Conservation (phyloP, 306 rosid genomes). For the Comarum palustre region DNA sequence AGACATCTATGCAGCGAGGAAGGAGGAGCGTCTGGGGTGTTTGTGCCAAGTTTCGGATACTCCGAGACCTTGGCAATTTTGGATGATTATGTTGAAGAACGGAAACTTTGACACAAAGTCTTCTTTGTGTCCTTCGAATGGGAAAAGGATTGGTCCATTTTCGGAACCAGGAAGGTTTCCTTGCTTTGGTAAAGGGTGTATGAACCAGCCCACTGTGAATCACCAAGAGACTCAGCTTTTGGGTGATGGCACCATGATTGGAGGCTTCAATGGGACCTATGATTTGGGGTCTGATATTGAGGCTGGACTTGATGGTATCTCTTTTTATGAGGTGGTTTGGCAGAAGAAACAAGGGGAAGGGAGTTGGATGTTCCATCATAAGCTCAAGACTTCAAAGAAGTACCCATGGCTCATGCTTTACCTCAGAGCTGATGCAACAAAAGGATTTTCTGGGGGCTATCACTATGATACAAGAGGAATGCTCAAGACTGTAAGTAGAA, state of each 20-base stretch:
- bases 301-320: constrained; percentile 32
- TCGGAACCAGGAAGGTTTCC: constrained; percentile 49
- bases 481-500: constrained; percentile 60
- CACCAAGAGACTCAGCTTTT: constrained; percentile 44
- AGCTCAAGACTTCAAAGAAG: constrained; percentile 63
- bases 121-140: constrained; percentile 59
- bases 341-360: constrained; percentile 66
- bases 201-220: constrained; percentile 65
- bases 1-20: constrained; percentile 65
- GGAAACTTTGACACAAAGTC: constrained; percentile 62
- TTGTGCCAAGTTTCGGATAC: constrained; percentile 44
- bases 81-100: constrained; percentile 82
- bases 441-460: constrained; percentile 84
- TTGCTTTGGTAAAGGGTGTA: constrained; percentile 73
- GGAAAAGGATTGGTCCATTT: constrained; percentile 54
- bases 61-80: constrained; percentile 74
- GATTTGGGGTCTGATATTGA: constrained; percentile 44
- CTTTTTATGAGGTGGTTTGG: constrained; percentile 73
- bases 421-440: constrained; percentile 79
- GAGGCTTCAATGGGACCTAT: constrained; percentile 66
- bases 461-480: constrained; percentile 83
- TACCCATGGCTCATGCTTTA: constrained; percentile 87
- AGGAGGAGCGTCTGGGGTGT: constrained; percentile 64
- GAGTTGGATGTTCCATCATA: constrained; percentile 72
- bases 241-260: constrained; percentile 38